Evolutionary conservation across 805 yeast genomes (phyloP), one percentile per base, ranked within the genome.

Genomic region (Starmera dryadoides): DNA sequence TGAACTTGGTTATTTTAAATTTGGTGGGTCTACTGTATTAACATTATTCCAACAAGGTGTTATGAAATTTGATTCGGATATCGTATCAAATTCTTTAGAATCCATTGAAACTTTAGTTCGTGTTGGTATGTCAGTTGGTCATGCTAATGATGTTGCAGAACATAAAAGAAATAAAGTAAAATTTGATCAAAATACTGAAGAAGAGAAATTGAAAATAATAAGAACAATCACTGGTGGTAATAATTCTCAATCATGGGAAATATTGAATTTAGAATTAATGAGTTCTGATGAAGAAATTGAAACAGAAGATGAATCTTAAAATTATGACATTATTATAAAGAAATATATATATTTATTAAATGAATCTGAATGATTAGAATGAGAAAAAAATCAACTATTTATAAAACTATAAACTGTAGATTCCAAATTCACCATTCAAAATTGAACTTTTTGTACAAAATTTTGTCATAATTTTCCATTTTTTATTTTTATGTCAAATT

Each of bases 51-150:
- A 80, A 39, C 56, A 64, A 10, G 59, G 61, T 3, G 49, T 42
- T 7, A 68, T 84, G 49, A 44, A 46, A 20, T 82, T 88, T 53
- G 98, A 91, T 59, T 59, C 78, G 0, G 98, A 91, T 58, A 55
- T 91, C 16, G 55, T 73, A 7, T 60, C 69, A 22, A 93, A 89
- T 56, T 84, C 96, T 0, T 58, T 56, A 22, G 73, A 73, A 18
- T 70, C 80, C 17, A 69, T 86, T 14, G 98, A 91, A 57, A 89
- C 98, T 0, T 66, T 89, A 41, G 80, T 89, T 1, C 65, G 84
- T 38, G 95, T 89, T 1, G 98, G 98, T 1, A 91, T 86, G 83
- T 83, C 95, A 30, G 73, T 91, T 30, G 98, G 96, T 0, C 96
- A 89, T 58, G 47, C 71, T 0, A 73, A 73, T 0, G 71, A 63